Conservation (phyloP, 805 yeast genomes). For the Yamadazyma laniorum region DNA sequence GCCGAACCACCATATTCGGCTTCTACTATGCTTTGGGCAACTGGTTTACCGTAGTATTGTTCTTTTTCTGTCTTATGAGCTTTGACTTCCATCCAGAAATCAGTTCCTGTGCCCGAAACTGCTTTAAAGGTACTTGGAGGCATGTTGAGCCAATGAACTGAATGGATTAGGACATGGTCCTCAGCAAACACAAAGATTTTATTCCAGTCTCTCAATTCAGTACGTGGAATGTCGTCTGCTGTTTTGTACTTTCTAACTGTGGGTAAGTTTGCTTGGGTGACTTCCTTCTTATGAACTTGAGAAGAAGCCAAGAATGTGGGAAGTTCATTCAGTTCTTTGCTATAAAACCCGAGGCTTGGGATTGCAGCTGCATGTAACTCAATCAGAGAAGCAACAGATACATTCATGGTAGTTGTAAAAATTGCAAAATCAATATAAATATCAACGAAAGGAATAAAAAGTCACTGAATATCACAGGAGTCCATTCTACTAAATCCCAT, state of each 20-base stretch:
- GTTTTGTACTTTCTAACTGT: background rate
- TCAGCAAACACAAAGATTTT: constrained; percentile 7
- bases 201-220: constrained; percentile 8
- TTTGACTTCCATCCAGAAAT: constrained; percentile 12
- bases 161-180: constrained; percentile 10
- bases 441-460: too few species aligned
- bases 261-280: background rate
- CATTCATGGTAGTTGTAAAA: too few species aligned
- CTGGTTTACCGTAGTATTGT: constrained; percentile 3
- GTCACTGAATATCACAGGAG: too few species aligned
- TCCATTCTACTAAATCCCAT: too few species aligned
- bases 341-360: too few species aligned
- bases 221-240: constrained; percentile 6
- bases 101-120: background rate
- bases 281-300: background rate
- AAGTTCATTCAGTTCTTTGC: too few species aligned
- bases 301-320: background rate
- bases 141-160: constrained; percentile 6
- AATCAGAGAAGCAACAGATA: too few species aligned
- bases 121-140: background rate
- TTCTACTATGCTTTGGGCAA: constrained; percentile 4
- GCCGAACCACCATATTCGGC: constrained; percentile 7
- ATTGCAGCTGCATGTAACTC: too few species aligned
- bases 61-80: background rate
- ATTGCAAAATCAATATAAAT: too few species aligned